Percentiles rank a stretch among this genome's conserved stretches.
phyloP scores from a whole-genome alignment of 768 basidiomycete genomes.

The Pisolithus orientalis region DNA sequence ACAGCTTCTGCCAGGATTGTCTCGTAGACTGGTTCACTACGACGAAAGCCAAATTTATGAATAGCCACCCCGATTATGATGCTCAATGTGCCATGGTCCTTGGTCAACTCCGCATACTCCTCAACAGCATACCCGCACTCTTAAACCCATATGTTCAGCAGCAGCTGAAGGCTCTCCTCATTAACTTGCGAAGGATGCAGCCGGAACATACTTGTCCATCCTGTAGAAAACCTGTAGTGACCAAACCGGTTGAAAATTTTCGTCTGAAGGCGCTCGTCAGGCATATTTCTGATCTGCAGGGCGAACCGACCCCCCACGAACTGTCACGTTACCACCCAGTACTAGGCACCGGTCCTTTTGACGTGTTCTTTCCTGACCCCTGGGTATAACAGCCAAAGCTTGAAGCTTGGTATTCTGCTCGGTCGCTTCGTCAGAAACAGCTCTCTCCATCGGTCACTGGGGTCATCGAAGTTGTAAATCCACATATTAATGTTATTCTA shows the following conservation, averaged over 20 bases:
- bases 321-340: background rate
- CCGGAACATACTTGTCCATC: slow-evolving; percentile 65
- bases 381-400: background rate
- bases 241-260: slow-evolving; percentile 54
- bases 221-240: slow-evolving; percentile 47
- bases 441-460: no score
- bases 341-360: slow-evolving; percentile 32
- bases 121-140: slow-evolving; percentile 8
- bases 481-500: no score
- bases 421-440: background rate
- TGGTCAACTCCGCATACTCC: slow-evolving; percentile 11
- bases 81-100: slow-evolving; percentile 19
- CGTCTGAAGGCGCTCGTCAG: slow-evolving; percentile 52
- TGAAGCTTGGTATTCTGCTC: background rate
- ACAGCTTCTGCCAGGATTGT: slow-evolving; percentile 61
- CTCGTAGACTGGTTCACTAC: slow-evolving; percentile 50
- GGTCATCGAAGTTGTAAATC: no score
- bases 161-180: slow-evolving; percentile 15
- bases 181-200: slow-evolving; percentile 22
- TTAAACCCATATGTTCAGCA: slow-evolving; percentile 7
- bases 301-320: slow-evolving; percentile 38
- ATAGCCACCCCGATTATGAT: slow-evolving; percentile 40
- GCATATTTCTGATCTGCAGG: slow-evolving; percentile 41
- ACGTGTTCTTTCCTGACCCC: slow-evolving; percentile 36
- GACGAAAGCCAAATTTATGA: slow-evolving; percentile 43